Evolutionary conservation across 306 rosid species (phyloP).

Genomic region (Cyclanthera cordifolia): DNA sequence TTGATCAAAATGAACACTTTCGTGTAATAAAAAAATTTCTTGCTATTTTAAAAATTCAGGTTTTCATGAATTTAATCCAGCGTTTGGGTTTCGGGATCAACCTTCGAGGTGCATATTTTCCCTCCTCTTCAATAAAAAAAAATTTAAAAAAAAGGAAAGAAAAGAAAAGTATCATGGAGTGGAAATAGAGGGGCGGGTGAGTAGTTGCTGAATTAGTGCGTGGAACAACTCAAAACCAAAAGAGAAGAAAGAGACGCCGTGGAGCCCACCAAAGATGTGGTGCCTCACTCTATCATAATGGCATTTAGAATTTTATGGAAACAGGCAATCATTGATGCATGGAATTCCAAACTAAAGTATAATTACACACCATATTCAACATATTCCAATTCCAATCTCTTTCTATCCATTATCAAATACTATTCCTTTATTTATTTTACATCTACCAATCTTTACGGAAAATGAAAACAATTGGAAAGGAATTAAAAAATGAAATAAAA

Average conservation of each 20-base stretch:
- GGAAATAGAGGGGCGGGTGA: too few relatives aligned
- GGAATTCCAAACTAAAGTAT: slow-evolving; percentile 38
- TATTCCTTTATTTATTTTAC: neutral
- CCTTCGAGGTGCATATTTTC: too few relatives aligned
- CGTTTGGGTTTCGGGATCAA: too few relatives aligned
- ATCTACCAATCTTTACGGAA: neutral
- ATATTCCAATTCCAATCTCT: neutral
- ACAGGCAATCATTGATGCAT: slow-evolving; percentile 54
- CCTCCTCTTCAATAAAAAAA: too few relatives aligned
- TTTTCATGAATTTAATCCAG: too few relatives aligned
- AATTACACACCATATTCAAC: neutral
- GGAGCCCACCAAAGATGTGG: slow-evolving; percentile 57
- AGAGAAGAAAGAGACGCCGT: slow-evolving; percentile 21
- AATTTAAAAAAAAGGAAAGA: too few relatives aligned
- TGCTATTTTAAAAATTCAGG: too few relatives aligned
- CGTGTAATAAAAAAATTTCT: too few relatives aligned
- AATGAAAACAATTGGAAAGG: neutral
- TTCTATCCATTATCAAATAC: too few relatives aligned
- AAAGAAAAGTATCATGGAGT: too few relatives aligned
- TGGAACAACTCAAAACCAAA: neutral
- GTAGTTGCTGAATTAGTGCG: neutral
- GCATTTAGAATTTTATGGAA: slow-evolving; percentile 39
- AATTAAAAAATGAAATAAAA: too few relatives aligned
- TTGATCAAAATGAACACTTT: too few relatives aligned
- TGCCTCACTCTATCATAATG: slow-evolving; percentile 61